phyloP scores from a whole-genome alignment of 805 yeast species.

The Kuraishia ogatae region DNA sequence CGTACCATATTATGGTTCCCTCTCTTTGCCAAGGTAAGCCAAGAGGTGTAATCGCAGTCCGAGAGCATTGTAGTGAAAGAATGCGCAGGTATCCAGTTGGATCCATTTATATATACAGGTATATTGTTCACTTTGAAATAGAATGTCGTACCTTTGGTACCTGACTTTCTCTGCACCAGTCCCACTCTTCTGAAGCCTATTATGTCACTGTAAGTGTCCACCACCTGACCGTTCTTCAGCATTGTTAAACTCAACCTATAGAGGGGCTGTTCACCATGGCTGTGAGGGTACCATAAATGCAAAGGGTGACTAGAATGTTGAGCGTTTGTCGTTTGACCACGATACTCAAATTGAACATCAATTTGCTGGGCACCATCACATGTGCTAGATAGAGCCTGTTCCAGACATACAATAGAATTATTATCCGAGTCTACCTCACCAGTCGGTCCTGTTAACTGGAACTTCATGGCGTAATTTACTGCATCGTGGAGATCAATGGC shows the following conservation, averaged over 20 bases:
- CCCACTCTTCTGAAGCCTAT: constrained; percentile 33
- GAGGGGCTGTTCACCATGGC: constrained; percentile 27
- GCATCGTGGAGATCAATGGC: not conserved
- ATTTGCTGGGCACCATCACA: not conserved
- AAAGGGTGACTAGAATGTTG: not conserved
- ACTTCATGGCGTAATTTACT: no score
- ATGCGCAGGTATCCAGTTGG: constrained; percentile 44
- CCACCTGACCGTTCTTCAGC: not conserved
- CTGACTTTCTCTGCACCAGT: constrained; percentile 27
- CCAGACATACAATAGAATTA: not conserved
- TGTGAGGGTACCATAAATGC: constrained; percentile 31
- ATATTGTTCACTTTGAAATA: constrained; percentile 31
- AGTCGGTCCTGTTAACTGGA: not conserved
- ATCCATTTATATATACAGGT: constrained; percentile 30
- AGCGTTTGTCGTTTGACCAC: not conserved
- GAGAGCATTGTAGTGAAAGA: constrained; percentile 25
- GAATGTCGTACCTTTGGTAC: constrained; percentile 27
- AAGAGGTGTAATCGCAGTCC: constrained; percentile 25
- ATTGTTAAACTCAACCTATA: constrained; percentile 18
- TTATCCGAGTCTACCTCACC: not conserved
- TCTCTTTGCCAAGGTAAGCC: constrained; percentile 25
- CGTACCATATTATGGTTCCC: constrained; percentile 38
- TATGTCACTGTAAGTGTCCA: constrained; percentile 11
- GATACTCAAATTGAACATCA: not conserved
- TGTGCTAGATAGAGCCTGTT: not conserved